phyloP scores from a whole-genome alignment of 345 rosid species.

The Brassica carinata region DNA sequence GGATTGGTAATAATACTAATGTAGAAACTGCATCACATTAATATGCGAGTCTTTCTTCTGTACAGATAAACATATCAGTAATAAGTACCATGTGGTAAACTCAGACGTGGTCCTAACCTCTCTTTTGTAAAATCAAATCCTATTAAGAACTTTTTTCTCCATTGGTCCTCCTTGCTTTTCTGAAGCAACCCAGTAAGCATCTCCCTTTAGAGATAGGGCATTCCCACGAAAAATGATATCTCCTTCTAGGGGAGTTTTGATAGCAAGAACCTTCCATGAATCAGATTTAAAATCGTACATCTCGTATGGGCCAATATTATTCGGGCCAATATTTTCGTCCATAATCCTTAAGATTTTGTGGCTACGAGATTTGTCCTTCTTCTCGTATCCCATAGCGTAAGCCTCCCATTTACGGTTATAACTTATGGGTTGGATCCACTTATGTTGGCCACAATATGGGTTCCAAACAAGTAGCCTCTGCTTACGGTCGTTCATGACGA shows the following conservation, averaged over 20 bases:
- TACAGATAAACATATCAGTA: neutral
- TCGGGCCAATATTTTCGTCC: neutral
- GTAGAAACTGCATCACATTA: neutral
- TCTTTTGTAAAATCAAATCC: too few species aligned
- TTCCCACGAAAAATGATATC: neutral
- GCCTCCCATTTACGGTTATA: too few species aligned
- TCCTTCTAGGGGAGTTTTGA: neutral
- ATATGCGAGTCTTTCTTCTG: neutral
- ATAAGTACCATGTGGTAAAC: too few species aligned
- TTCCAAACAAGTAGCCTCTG: neutral
- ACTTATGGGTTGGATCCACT: too few species aligned
- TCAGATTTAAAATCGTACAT: neutral
- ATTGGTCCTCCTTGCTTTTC: too few species aligned
- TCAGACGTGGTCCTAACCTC: too few species aligned
- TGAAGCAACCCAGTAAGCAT: too few species aligned
- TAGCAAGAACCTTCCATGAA: too few species aligned
- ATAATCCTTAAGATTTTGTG: neutral
- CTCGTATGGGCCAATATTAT: neutral
- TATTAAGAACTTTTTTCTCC: too few species aligned
- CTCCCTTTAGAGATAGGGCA: neutral
- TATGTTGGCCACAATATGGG: too few species aligned
- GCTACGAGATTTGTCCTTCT: neutral
- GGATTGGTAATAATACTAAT: neutral
- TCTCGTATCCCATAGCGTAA: neutral
- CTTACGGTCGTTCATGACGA: neutral